phyloP scores from a whole-genome alignment of 139 green algal species.

The Tetratostichococcus sp. region DNA sequence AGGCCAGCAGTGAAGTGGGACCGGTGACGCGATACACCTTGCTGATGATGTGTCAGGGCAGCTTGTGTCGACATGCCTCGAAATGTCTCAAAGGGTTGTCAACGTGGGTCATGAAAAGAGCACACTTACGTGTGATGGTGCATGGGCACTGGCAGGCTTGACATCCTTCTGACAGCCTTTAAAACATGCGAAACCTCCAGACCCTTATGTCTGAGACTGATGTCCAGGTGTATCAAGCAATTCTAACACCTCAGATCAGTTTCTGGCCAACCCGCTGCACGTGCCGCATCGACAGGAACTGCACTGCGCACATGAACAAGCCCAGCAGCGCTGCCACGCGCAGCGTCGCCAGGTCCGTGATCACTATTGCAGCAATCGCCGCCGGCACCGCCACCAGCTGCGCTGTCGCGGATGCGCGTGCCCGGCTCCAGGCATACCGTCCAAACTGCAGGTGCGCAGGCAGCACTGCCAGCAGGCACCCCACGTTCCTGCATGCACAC shows the following conservation, averaged over 20 bases:
- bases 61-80: too few species aligned
- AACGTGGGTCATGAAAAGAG: too few species aligned
- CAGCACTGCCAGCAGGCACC: neutral
- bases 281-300: slow-evolving; percentile 49
- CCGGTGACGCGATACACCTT: too few species aligned
- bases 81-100: too few species aligned
- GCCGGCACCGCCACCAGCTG: slow-evolving; percentile 1
- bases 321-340: slow-evolving; percentile 3
- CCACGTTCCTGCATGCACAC: neutral
- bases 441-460: neutral
- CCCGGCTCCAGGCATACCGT: slow-evolving; percentile 9
- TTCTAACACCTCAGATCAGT: slow-evolving; percentile 23
- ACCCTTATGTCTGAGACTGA: too few species aligned
- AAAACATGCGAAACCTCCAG: too few species aligned
- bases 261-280: slow-evolving; percentile 40
- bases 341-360: slow-evolving; percentile 1
- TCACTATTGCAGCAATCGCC: neutral
- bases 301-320: neutral
- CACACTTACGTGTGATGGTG: too few species aligned
- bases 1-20: too few species aligned
- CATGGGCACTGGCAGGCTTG: too few species aligned
- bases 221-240: too few species aligned
- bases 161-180: too few species aligned
- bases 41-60: too few species aligned
- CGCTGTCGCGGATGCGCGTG: neutral